Evolutionary conservation across 192 early-diverging fungal genomes (phyloP).

Genomic region (Rhizophagus prolifer): DNA sequence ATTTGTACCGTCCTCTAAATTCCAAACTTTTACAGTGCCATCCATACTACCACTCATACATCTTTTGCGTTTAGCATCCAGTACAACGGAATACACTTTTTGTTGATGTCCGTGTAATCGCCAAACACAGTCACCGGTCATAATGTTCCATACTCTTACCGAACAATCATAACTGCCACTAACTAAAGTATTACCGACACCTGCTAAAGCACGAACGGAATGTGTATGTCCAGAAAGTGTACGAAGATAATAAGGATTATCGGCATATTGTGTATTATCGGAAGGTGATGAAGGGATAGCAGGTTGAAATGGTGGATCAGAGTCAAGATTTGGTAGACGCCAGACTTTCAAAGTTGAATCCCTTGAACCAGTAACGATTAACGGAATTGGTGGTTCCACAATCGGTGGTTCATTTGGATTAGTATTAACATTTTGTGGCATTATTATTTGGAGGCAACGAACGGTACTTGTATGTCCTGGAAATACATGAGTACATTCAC

Average conservation of each 20-base stretch:
- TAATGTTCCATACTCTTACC: constrained; percentile 89
- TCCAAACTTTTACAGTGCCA: constrained; percentile 90
- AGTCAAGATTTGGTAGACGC: constrained; percentile 78
- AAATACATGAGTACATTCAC: constrained; percentile 90
- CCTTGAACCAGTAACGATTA: constrained; percentile 94
- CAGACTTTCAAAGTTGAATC: constrained; percentile 94
- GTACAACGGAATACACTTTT: constrained; percentile 94
- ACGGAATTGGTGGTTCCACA: constrained; percentile 66
- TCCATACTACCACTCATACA: constrained; percentile 96
- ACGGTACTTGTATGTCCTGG: constrained; percentile 94
- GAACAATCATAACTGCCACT: constrained; percentile 91
- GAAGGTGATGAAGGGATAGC: constrained; percentile 31
- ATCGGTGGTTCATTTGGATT: constrained; percentile 42
- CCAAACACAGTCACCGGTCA: constrained; percentile 67
- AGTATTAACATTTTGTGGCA: constrained; percentile 61
- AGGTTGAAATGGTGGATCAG: constrained; percentile 40
- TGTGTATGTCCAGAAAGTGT: constrained; percentile 82
- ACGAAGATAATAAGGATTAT: constrained; percentile 83
- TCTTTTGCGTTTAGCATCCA: constrained; percentile 76
- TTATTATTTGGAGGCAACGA: constrained; percentile 86
- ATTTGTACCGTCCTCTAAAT: constrained; percentile 75
- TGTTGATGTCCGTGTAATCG: constrained; percentile 82
- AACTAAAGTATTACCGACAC: constrained; percentile 79
- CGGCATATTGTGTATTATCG: constrained; percentile 7
- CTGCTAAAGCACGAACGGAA: constrained; percentile 93